Base-by-base conservation (phyloP, 441 rosid species). In the Eruca vesicaria region DNA sequence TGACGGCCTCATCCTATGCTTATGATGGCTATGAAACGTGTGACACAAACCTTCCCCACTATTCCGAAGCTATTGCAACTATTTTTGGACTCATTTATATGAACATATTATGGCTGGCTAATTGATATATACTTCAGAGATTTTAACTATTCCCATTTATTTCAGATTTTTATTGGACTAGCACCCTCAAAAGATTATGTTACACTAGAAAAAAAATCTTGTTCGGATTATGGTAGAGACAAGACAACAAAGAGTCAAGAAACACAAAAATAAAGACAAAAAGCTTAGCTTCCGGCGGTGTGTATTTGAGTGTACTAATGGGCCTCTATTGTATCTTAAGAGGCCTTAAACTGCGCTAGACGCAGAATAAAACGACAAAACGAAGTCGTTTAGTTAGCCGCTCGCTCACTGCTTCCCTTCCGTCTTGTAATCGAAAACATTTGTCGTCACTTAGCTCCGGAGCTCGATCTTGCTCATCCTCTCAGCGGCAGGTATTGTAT, bases 401-500 rank as follows among this genome's bases (percentile, higher is more conserved):
- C 55, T 48, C 55, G 20, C 55, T 48, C 7, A 3, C 67, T 7
- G 43, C 63, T 32, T 18, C 19, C 16, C 19, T 16, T 66, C 20
- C 4, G 43, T 59, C 58, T n/a, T 23, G 18, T 33, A 12, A 33
- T 48, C 63, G 26, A 9, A 69, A 53, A 50, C 41, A 35, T 5
- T 1, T 41, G 52, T 59, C 71, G 74, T 56, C 81, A 68, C 63
- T 41, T 12, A 15, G 66, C 78, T 57, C 66, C 56, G 66, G 45
- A 73, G 67, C 78, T 78, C 71, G 45, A 62, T 72, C 66, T 55
- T 29, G 19, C 70, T 67, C 70, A 32, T 62, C 81, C 6, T 63
- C 33, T 78, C 71, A 12, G 7, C 71, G 55, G 55, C 21, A 62
- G 75, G 74, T 78, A 55, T 7, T 35, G 15, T 38, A 9, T 2